These are phyloP conservation scores for Knoxia roxburghii DNA, from an alignment of 257 asterid species.

Conservation along the genomic window DNA sequence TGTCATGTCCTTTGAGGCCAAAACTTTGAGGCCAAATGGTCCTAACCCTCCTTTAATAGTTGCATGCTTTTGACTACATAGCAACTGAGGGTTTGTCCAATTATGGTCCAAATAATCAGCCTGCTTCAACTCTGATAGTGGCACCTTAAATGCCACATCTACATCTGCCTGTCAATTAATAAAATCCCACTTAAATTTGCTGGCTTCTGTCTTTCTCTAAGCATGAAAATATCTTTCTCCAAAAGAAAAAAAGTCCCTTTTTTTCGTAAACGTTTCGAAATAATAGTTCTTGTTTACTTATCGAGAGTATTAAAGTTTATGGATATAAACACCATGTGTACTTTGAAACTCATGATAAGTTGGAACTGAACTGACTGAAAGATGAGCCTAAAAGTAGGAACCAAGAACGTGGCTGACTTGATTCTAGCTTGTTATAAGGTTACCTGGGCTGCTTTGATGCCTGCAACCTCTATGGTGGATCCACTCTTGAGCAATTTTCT, in stretches of 20 bases:
- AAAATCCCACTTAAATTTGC: neutral
- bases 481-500: conserved; percentile 15
- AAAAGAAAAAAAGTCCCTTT: too few species aligned
- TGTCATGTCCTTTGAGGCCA: conserved; percentile 24
- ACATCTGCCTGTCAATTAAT: conserved; percentile 32
- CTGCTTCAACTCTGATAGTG: conserved; percentile 8
- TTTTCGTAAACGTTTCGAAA: too few species aligned
- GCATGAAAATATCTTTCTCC: too few species aligned
- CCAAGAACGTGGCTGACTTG: too few species aligned
- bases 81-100: conserved; percentile 27
- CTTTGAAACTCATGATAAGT: too few species aligned
- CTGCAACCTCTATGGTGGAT: conserved; percentile 22
- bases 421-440: too few species aligned
- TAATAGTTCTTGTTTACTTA: too few species aligned
- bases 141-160: conserved; percentile 15
- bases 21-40: conserved; percentile 32
- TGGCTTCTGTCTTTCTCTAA: too few species aligned
- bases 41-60: conserved; percentile 22
- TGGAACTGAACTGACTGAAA: too few species aligned
- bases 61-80: conserved; percentile 34
- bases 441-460: conserved; percentile 33
- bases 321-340: too few species aligned
- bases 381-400: too few species aligned
- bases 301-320: too few species aligned
- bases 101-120: conserved; percentile 24